Evolutionary conservation across 495 filamentous ascomycete genomes (phyloP).

Genomic region (Aspergillus asperescens): DNA sequence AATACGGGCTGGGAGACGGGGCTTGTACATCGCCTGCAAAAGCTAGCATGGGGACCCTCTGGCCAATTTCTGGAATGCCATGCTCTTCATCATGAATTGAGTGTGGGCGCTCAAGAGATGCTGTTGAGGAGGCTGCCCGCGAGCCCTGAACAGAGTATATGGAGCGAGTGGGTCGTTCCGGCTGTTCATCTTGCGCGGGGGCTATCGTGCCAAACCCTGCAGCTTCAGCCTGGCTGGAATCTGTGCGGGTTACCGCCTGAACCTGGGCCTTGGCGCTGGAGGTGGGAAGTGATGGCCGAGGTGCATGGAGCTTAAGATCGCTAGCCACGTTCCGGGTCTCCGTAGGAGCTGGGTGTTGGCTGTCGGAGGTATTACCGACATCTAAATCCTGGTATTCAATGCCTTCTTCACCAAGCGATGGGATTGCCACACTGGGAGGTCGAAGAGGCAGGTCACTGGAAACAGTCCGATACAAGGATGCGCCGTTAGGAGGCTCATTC

Average conservation of each 20-base stretch:
- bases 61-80: conserved; percentile 86
- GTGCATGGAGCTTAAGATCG: conserved; percentile 82
- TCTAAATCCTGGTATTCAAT: conserved; percentile 71
- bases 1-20: conserved; percentile 71
- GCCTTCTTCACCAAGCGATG: conserved; percentile 83
- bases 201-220: conserved; percentile 69
- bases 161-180: conserved; percentile 48
- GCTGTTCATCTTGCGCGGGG: conserved; percentile 53
- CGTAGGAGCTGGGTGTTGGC: conserved; percentile 43
- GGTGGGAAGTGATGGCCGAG: conserved; percentile 77
- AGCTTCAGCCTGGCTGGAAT: conserved; percentile 75
- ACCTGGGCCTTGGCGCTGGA: conserved; percentile 76
- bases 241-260: conserved; percentile 78
- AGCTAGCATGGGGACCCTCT: conserved; percentile 87
- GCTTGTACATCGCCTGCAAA: conserved; percentile 96
- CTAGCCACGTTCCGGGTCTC: conserved; percentile 74
- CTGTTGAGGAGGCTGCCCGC: conserved; percentile 50
- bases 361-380: conserved; percentile 33
- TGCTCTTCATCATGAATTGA: conserved; percentile 62
- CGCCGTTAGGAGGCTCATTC: conserved; percentile 57
- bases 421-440: conserved; percentile 72
- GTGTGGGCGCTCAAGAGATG: conserved; percentile 45
- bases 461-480: conserved; percentile 40
- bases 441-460: conserved; percentile 52
- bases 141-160: conserved; percentile 40